phyloP scores from a whole-genome alignment of 352 stramenopile genomes.

The Pythium apleroticum region DNA sequence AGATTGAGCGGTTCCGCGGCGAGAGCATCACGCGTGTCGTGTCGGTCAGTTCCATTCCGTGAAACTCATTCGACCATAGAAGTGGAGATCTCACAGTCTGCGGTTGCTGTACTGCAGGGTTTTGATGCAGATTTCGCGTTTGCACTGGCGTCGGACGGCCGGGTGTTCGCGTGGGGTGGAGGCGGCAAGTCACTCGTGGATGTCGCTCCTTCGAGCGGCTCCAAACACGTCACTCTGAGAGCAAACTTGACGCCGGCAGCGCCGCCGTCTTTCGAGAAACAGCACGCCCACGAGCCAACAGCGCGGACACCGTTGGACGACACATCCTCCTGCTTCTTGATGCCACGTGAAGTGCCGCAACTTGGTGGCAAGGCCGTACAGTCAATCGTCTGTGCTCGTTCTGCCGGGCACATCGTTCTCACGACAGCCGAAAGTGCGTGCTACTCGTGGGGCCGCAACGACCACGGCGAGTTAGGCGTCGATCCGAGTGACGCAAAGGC shows the following conservation, averaged over 20 bases:
- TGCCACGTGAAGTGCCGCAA: constrained; percentile 39
- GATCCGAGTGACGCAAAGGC: constrained; percentile 20
- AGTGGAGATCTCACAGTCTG: neutral
- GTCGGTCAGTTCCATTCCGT: constrained; percentile 32
- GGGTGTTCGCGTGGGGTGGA: constrained; percentile 90
- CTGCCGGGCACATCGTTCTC: constrained; percentile 49
- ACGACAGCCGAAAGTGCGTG: constrained; percentile 37
- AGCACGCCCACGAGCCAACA: neutral
- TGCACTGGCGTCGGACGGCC: constrained; percentile 72
- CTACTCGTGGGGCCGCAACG: constrained; percentile 60
- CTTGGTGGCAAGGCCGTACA: constrained; percentile 29
- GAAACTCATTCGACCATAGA: too few species aligned
- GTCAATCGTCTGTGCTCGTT: constrained; percentile 44
- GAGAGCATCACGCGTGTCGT: constrained; percentile 43
- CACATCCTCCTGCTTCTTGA: constrained; percentile 38
- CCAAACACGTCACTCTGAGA: neutral
- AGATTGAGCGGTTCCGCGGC: constrained; percentile 59
- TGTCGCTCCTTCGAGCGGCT: constrained; percentile 8
- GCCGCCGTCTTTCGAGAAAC: neutral
- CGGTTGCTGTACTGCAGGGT: constrained; percentile 31
- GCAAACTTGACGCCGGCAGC: neutral
- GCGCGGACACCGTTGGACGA: neutral
- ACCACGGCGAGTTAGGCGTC: constrained; percentile 61
- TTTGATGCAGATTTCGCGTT: constrained; percentile 78
- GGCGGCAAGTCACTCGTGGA: constrained; percentile 47